Evolutionary conservation across 2,329 filamentous ascomycete species (phyloP).

Genomic region (Penicillium vulpinum): DNA sequence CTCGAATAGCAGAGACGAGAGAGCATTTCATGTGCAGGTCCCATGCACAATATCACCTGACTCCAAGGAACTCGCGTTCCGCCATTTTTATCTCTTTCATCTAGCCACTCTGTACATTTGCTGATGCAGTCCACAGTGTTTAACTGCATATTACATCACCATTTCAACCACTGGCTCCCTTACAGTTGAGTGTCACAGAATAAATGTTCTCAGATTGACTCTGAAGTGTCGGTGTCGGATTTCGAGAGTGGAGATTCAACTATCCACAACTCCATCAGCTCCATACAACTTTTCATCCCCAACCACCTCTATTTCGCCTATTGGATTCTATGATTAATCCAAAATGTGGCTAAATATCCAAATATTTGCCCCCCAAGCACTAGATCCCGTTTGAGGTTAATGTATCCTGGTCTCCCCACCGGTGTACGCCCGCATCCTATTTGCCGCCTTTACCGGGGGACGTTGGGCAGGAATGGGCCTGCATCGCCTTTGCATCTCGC

Average conservation of each 20-base stretch:
- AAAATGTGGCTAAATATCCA: neutral
- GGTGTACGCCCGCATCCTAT: constrained; percentile 22
- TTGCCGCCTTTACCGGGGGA: constrained; percentile 25
- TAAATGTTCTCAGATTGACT: constrained; percentile 4
- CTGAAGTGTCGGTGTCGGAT: constrained; percentile 28
- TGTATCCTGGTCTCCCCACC: constrained; percentile 24
- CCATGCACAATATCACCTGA: constrained; percentile 2
- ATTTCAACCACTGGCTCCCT: constrained; percentile 19
- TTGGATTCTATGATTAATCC: constrained; percentile 8
- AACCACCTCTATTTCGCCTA: constrained; percentile 6
- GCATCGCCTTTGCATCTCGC: constrained; percentile 20
- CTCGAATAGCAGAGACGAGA: neutral
- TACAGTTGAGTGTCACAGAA: constrained; percentile 4
- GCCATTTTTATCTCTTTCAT: neutral
- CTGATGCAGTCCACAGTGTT: constrained; percentile 9
- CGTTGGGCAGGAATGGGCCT: constrained; percentile 33
- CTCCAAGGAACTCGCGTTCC: neutral
- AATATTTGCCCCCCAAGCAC: constrained; percentile 1
- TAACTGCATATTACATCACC: constrained; percentile 13
- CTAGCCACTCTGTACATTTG: neutral
- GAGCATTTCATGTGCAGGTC: neutral
- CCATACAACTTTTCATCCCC: constrained; percentile 9
- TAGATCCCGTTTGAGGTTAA: constrained; percentile 9
- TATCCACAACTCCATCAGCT: constrained; percentile 12
- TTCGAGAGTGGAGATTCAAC: constrained; percentile 20